Conservation (phyloP, 768 basidiomycete genomes). For the Phylloporus scabripes region DNA sequence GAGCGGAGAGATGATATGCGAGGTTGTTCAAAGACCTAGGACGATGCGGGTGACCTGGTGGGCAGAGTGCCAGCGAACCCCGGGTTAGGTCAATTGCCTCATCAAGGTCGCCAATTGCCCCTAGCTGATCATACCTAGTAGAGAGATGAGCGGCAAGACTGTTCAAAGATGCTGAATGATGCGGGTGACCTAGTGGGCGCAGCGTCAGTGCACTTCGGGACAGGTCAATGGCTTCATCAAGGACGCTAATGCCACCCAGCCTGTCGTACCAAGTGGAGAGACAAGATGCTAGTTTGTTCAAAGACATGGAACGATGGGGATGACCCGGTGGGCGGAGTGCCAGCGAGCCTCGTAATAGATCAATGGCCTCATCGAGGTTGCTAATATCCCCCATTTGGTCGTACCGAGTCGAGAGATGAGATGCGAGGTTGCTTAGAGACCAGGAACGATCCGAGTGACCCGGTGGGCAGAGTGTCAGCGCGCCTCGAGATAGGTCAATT, state of each 20-base stretch:
- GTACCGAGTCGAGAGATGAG: not conserved
- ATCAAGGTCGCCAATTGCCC: not conserved
- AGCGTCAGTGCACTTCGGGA: not conserved
- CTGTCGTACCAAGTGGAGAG: not conserved
- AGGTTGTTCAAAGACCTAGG: not conserved
- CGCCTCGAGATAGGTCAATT: not conserved
- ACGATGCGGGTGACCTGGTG: not conserved
- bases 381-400: not conserved
- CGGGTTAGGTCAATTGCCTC: not conserved
- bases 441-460: not conserved
- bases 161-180: not conserved
- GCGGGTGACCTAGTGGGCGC: not conserved
- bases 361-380: not conserved
- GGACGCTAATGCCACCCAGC: not conserved
- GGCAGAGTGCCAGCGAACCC: not conserved
- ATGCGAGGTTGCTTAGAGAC: not conserved
- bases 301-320: not conserved
- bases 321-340: not conserved
- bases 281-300: not conserved
- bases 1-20: too few species aligned
- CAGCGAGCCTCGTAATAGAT: too few species aligned
- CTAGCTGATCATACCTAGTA: not conserved
- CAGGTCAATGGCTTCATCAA: not conserved
- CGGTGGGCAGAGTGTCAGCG: too few species aligned
- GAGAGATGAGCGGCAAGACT: not conserved